Conservation (phyloP, 129 eudicot species). For the Arctium minus region DNA sequence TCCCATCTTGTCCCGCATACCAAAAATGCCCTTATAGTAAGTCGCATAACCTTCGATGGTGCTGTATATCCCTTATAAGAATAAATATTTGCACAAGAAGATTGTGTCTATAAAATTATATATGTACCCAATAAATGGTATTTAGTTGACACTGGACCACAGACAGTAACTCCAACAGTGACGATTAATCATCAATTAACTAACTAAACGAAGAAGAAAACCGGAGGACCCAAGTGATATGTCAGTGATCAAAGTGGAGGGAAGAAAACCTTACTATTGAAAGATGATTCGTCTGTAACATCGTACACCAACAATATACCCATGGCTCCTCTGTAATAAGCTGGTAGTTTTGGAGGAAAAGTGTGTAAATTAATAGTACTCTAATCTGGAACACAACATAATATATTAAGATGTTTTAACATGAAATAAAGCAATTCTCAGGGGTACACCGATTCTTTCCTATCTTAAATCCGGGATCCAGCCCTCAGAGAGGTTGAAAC, state of each 20-base stretch:
- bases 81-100: not conserved
- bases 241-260: not conserved
- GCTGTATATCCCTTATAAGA: not conserved
- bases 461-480: not conserved
- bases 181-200: not conserved
- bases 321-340: conserved; percentile 94
- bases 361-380: not conserved
- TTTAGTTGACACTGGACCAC: not conserved
- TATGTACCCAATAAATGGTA: not conserved
- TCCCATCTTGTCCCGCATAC: too few relatives aligned
- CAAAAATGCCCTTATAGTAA: too few relatives aligned
- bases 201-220: not conserved
- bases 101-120: not conserved
- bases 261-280: conserved; percentile 69
- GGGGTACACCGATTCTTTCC: not conserved
- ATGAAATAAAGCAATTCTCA: not conserved
- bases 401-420: not conserved
- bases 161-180: not conserved
- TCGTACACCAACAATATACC: conserved; percentile 87
- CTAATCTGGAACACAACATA: not conserved
- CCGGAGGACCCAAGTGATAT: not conserved
- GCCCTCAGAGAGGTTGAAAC: not conserved
- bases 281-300: conserved; percentile 86
- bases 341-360: conserved; percentile 22
- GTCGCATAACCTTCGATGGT: not conserved